Conservation (phyloP, 306 rosid species). For the Fragaria vesca region DNA sequence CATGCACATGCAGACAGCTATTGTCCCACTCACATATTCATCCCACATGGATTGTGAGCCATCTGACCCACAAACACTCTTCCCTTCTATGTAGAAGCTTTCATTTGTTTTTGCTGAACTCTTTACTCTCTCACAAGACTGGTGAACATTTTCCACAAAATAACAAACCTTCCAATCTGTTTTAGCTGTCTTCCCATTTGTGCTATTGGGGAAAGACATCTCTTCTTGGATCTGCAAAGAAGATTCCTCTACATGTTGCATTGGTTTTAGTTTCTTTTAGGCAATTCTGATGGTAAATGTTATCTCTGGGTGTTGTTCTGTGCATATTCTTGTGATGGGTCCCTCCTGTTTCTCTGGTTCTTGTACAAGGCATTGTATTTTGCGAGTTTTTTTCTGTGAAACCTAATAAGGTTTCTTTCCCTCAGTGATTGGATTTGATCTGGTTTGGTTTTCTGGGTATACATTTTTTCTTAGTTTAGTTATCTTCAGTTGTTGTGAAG, state of each 20-base stretch:
- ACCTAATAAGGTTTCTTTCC: constrained; percentile 33
- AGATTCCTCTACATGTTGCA: constrained; percentile 34
- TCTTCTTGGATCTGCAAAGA: constrained; percentile 47
- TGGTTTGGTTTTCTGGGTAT: constrained; percentile 35
- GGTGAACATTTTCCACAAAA: constrained; percentile 34
- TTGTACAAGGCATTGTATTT: constrained; percentile 26
- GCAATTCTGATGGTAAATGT: constrained; percentile 19
- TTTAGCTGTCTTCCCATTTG: constrained; percentile 40
- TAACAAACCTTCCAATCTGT: constrained; percentile 34
- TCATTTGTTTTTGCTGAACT: constrained; percentile 1
- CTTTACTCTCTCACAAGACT: constrained; percentile 45
- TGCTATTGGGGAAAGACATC: constrained; percentile 22
- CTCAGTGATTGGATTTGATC: constrained; percentile 19
- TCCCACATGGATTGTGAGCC: constrained; percentile 56
- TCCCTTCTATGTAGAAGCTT: constrained; percentile 13
- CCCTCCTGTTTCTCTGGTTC: constrained; percentile 22
- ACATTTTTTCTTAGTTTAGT: constrained; percentile 16
- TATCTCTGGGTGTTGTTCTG: constrained; percentile 19
- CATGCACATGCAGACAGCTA: constrained; percentile 74
- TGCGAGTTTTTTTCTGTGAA: constrained; percentile 33
- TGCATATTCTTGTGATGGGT: constrained; percentile 20
- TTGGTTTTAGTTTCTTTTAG: constrained; percentile 36
- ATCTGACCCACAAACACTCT: constrained; percentile 32
- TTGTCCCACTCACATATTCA: constrained; percentile 60
- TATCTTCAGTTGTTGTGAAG: constrained; percentile 25